Base-by-base conservation (phyloP, 129 eudicot species). In the Dittrichia graveolens region DNA sequence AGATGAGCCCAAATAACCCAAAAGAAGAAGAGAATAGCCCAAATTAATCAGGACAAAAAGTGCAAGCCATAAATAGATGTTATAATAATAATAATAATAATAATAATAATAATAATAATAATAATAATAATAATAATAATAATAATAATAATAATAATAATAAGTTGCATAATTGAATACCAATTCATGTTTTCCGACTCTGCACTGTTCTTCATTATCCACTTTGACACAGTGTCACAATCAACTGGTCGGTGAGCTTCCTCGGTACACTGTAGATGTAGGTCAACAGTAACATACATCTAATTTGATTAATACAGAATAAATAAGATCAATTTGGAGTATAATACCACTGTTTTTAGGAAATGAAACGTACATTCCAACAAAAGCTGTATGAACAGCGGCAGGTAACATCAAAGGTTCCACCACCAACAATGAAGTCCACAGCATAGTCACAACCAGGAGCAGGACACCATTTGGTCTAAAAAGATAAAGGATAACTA, bases 401-500 rank as follows among this genome's bases (percentile, higher is more conserved):
- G 72, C 96, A 90, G 72, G 82, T 84, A 58, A 90, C 88, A 79
- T 90, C 96, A 74, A 80, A 90, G 73, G 81, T 85, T 87, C 86
- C 94, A 81, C 96, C 79, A 73, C 96, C 91, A 85, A 85, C 90
- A 74, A 73, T 75, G 73, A 82, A 90, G 65, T 90, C 96, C 50
- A 87, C 96, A 58, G 92, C 93, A 74, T 84, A 84, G 72, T 86
- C 93, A 80, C 96, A 89, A 14, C 96, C 96, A 67, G 96, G 96
- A 72, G 93, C 96, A 11, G 96, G 96, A 73, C 96, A 90, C 96
- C 96, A 87, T 74, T 90, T 90, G 56, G 96, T 90, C 96, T 90
- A 74, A 6, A 61, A 18, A 37, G 50, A 40, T 12, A 5, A 41
- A 60, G 11, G 41, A 58, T 52, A 69, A 50, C 35, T 3, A 50